These are phyloP conservation scores for Colletotrichum tropicale DNA, from an alignment of 2,329 filamentous ascomycete species.

Conservation along the genomic window DNA sequence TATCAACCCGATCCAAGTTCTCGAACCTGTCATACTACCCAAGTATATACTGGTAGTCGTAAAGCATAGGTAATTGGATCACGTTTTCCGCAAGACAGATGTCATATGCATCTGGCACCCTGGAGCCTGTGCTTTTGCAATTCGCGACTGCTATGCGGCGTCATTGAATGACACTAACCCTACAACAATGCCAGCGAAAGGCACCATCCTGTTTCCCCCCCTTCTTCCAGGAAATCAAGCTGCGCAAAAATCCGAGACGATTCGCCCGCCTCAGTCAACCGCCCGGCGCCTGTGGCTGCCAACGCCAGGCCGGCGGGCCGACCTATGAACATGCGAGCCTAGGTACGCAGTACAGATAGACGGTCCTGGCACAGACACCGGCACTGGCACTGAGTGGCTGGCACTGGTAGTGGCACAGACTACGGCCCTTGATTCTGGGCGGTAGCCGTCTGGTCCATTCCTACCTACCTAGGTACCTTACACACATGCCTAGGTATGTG, in stretches of 20 bases:
- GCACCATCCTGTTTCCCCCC: background rate
- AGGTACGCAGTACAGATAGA: background rate
- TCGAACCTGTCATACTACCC: background rate
- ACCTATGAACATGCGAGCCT: background rate
- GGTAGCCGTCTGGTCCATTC: background rate
- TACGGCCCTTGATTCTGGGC: background rate
- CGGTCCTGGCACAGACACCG: too few species aligned
- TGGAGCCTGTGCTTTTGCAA: background rate
- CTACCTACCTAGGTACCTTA: background rate
- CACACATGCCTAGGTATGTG: background rate
- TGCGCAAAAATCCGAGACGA: background rate
- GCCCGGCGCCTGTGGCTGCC: background rate
- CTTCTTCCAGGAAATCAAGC: background rate
- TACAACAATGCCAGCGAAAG: background rate
- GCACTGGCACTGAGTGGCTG: background rate
- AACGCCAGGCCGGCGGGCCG: background rate
- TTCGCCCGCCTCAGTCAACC: background rate
- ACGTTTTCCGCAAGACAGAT: background rate
- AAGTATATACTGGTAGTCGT: background rate
- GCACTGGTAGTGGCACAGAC: background rate
- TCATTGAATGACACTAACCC: background rate
- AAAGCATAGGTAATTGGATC: background rate
- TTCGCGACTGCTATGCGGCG: background rate
- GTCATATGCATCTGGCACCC: conserved; percentile 1
- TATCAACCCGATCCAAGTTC: background rate